phyloP scores from a whole-genome alignment of 345 rosid species.

The Gynandropsis gynandra region DNA sequence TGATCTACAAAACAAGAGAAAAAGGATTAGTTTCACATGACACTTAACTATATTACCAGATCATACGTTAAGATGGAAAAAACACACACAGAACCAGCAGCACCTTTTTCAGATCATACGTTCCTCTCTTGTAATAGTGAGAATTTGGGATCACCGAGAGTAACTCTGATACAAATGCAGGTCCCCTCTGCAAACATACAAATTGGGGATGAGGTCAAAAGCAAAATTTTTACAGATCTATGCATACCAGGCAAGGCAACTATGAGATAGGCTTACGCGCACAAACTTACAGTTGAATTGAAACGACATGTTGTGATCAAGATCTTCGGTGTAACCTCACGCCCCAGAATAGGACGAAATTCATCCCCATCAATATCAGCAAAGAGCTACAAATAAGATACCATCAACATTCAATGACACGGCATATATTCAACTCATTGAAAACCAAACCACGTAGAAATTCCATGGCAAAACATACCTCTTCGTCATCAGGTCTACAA shows the following conservation, averaged over 20 bases:
- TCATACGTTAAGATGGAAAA: too few relatives aligned
- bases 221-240: background rate
- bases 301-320: slow-evolving; percentile 89
- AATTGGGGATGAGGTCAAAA: too few relatives aligned
- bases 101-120: slow-evolving; percentile 90
- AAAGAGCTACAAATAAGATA: slow-evolving; percentile 45
- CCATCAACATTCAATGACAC: slow-evolving; percentile 1
- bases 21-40: background rate
- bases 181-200: slow-evolving; percentile 60
- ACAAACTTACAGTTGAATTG: slow-evolving; percentile 68
- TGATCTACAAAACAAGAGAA: slow-evolving; percentile 41
- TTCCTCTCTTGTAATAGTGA: slow-evolving; percentile 72
- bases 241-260: background rate
- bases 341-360: slow-evolving; percentile 55
- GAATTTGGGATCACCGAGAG: slow-evolving; percentile 81
- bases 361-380: slow-evolving; percentile 90
- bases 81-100: background rate
- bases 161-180: slow-evolving; percentile 69
- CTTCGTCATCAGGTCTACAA: slow-evolving; percentile 88
- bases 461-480: slow-evolving; percentile 33
- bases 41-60: background rate
- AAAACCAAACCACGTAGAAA: slow-evolving; percentile 3
- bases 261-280: background rate
- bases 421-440: background rate
- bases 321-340: slow-evolving; percentile 51